Base-by-base conservation (phyloP, 2,329 filamentous ascomycete species). In the Epichloe elymi region DNA sequence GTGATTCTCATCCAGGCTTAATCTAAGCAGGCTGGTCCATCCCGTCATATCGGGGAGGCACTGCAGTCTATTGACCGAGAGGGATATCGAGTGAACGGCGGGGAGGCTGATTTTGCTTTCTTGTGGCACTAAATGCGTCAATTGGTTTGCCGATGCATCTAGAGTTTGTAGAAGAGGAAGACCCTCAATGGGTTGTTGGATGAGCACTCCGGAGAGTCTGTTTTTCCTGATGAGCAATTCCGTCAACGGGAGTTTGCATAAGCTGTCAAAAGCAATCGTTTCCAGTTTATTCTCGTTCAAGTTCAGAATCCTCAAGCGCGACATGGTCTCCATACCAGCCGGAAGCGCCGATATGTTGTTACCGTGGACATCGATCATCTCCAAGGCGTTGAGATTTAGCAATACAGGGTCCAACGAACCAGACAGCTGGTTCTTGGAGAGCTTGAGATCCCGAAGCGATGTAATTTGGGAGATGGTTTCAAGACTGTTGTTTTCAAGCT, bases 1-100 rank as follows among this genome's bases (percentile, higher is more conserved):
- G 58, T 76, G 83, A 63, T 98, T 98, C 58, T 94, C 87, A 47
- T 91, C 86, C 0, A 84, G 84, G 2, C 82, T 75, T 11, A 98
- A 69, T 1, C 83, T 89, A 37, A 85, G 67, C 5, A 97, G 76
- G 48, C 75, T 82, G 4, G 72, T 73, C 86, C 89, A 96, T 2
- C 75, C 74, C n/a, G 76, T 74, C 58, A 96, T 71, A 56, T 86
- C 77, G 0, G 91, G 89, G 12, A 98, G 70, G 0, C 67, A 66
- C 54, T 80, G 79, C 6, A 98, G 70, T 11, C 87, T 79, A 64
- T 98, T 98, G 65, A 84, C 81, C 1, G 86, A 86, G n/a, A 94
- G 70, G 36, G 83, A 82, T 11, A 97, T 68, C 46, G 82, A 80
- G 56, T 86, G 83, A 23, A 96, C 67, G 8, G 76, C 79, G 0